Conservation (phyloP, 2,329 filamentous ascomycete species). For the Coniochaeta sp. region DNA sequence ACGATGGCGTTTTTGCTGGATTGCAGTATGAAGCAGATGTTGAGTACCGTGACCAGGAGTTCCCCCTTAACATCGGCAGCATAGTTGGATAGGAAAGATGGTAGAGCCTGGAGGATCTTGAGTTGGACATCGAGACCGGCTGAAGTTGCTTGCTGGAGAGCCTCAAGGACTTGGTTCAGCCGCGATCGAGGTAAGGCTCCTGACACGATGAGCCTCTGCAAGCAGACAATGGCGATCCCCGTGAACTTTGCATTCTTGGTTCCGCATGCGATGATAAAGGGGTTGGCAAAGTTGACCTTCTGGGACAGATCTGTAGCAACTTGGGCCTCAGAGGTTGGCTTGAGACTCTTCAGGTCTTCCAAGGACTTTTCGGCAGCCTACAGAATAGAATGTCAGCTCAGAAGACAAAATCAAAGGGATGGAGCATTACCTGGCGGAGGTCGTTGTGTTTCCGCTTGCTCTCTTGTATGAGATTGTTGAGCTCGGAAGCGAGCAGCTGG, state of each 20-base stretch:
- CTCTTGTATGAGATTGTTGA: constrained; percentile 87
- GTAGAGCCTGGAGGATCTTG: constrained; percentile 89
- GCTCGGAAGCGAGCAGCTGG: constrained; percentile 80
- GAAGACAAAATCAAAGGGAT: not conserved
- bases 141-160: constrained; percentile 76
- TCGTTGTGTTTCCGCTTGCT: constrained; percentile 93
- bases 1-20: constrained; percentile 89
- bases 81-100: constrained; percentile 87
- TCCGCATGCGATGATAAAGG: constrained; percentile 87
- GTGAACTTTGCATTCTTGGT: constrained; percentile 90
- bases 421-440: constrained; percentile 63
- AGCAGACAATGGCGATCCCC: constrained; percentile 75
- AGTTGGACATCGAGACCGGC: constrained; percentile 84
- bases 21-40: constrained; percentile 88
- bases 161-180: constrained; percentile 80
- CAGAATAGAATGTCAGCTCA: constrained; percentile 11
- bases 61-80: constrained; percentile 72
- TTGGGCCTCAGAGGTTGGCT: constrained; percentile 68
- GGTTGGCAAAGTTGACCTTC: constrained; percentile 77
- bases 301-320: constrained; percentile 77
- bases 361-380: constrained; percentile 91
- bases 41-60: constrained; percentile 72
- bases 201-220: constrained; percentile 81
- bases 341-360: constrained; percentile 75
- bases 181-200: constrained; percentile 72